Evolutionary conservation across 2,329 filamentous ascomycete genomes (phyloP), one percentile per base, ranked within the genome.

Genomic region (Fusarium camptoceras): DNA sequence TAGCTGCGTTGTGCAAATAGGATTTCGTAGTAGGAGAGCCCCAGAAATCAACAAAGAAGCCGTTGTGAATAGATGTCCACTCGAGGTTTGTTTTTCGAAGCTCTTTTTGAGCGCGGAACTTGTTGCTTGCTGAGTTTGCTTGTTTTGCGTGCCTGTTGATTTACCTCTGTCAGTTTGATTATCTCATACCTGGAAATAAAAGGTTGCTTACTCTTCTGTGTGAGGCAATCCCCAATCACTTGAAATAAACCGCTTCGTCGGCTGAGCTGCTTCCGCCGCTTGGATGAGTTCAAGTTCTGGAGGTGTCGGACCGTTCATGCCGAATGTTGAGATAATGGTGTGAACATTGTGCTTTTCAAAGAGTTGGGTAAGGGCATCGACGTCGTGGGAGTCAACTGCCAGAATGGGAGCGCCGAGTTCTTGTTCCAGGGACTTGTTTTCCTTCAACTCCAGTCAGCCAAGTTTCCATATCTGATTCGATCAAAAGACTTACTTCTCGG

Each of bases 11-110:
- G 2, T 37, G 59, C 0, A 62, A 6, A n/a, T 54, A 50, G 5
- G 59, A 54, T 1, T 47, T 62, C 0, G n/a, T 24, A 3, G 12
- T 14, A 11, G 56, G 39, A 1, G 59, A 61, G 12, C 59, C 59
- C 59, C 59, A 62, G 25, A 61, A 60, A 20, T 62, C 56, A 18
- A 61, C n/a, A 15, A 62, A 62, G 46, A 62, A 62, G 22, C 59
- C 59, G 14, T 54, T 46, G 15, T 63, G 59, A 1, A 61, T 14
- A 2, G 59, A 34, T 0, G 59, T 63, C 59, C 57, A 62, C 18
- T 63, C 46, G 3, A 63, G 59, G 0, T 55, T 61, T 18, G 47
- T 63, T n/a, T 63, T 61, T 46, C 31, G 41, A 5, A 63, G 22
- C n/a, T 61, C 56, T 0, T 63, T 56, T 55, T 63, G 59, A 2